Percentiles rank a stretch among this genome's conserved stretches.
phyloP scores from a whole-genome alignment of 2,329 filamentous ascomycete species.

The Fusarium oxysporum region DNA sequence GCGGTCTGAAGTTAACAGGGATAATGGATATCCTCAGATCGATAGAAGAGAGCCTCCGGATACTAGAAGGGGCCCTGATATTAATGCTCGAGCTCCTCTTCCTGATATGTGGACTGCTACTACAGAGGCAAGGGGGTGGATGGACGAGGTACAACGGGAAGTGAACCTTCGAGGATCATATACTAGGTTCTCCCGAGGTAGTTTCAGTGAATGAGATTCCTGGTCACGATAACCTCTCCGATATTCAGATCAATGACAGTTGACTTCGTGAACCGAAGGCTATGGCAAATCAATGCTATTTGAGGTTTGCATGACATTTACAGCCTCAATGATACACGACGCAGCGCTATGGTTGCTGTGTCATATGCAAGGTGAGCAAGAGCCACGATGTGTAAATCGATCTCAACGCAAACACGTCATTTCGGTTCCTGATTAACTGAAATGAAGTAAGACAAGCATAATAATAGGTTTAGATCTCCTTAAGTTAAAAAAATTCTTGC shows the following conservation, averaged over 20 bases:
- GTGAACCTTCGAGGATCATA: background rate
- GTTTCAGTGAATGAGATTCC: no score
- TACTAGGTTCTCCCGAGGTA: background rate
- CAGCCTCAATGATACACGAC: fast-evolving
- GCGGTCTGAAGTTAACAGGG: background rate
- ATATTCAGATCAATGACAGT: background rate
- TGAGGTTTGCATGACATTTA: background rate
- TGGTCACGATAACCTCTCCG: no score
- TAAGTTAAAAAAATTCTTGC: fast-evolving
- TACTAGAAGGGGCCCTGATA: background rate
- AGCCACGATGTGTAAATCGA: fast-evolving
- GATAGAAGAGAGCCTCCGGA: background rate
- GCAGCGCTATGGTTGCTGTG: fast-evolving
- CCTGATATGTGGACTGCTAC: background rate
- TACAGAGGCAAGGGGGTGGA: background rate
- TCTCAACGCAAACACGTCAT: fast-evolving
- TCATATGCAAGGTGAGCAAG: fast-evolving
- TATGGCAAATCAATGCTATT: fast-evolving
- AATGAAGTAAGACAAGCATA: fast-evolving
- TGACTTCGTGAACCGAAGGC: background rate
- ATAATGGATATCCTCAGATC: background rate
- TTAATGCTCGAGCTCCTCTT: background rate
- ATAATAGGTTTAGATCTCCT: fast-evolving
- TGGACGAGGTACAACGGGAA: background rate
- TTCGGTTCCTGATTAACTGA: background rate